phyloP scores from a whole-genome alignment of 2,329 filamentous ascomycete genomes.

The Pseudocercospora fuligena region DNA sequence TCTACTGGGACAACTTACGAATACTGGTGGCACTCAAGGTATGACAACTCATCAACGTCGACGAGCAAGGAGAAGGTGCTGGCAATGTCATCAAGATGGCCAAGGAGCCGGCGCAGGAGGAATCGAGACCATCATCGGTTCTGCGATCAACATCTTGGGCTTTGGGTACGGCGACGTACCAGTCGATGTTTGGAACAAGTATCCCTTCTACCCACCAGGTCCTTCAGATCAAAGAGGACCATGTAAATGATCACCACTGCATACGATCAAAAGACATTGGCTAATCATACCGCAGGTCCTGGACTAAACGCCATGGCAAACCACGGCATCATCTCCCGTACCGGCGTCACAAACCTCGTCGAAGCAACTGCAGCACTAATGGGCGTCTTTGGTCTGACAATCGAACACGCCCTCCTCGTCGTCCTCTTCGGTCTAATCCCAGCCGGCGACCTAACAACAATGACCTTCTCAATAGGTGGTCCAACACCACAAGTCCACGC shows the following conservation, averaged over 20 bases:
- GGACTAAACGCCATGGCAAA: constrained; percentile 12
- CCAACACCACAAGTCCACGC: not conserved
- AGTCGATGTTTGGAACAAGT: constrained; percentile 1
- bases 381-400: not conserved
- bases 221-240: constrained; percentile 5
- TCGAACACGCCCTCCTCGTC: not conserved
- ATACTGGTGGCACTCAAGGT: not conserved
- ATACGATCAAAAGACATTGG: not conserved
- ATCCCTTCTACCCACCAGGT: not conserved
- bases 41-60: no score
- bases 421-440: not conserved
- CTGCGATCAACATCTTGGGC: not conserved
- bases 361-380: not conserved
- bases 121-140: not conserved
- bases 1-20: not conserved
- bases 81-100: not conserved
- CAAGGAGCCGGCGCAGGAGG: not conserved
- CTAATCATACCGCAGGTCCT: constrained; percentile 30
- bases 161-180: not conserved
- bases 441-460: not conserved
- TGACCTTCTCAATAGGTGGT: constrained; percentile 10
- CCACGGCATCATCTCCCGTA: constrained; percentile 1
- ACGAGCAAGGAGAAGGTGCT: no score
- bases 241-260: not conserved
- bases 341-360: not conserved